Percentiles rank a stretch among this genome's conserved stretches.
Conservation (phyloP, 352 stramenopile genomes). For the Globisporangium cylindrosporum region DNA sequence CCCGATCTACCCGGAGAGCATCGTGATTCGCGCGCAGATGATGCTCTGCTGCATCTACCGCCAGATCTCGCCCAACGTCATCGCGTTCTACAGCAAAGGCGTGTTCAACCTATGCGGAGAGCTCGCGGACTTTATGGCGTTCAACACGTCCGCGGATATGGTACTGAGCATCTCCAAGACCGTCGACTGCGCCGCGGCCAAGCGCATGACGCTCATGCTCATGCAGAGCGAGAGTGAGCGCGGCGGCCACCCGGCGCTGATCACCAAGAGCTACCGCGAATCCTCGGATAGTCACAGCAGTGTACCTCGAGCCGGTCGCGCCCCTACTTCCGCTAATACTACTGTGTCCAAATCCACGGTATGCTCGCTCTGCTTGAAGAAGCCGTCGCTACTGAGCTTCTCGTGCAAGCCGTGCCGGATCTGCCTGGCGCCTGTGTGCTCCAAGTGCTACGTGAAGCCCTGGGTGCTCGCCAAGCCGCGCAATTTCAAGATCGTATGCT, state of each 20-base stretch:
- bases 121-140: slow-evolving; percentile 37
- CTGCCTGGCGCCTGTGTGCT: slow-evolving; percentile 36
- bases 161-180: slow-evolving; percentile 35
- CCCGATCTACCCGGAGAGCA: slow-evolving; percentile 28
- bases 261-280: not conserved
- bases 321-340: not conserved
- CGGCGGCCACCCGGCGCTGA: not conserved
- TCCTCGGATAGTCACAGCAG: not conserved
- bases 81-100: slow-evolving; percentile 52
- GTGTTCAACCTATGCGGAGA: slow-evolving; percentile 50
- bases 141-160: slow-evolving; percentile 38
- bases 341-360: not conserved
- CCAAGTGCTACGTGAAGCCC: slow-evolving; percentile 50
- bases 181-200: slow-evolving; percentile 35
- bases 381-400: slow-evolving; percentile 26
- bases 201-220: slow-evolving; percentile 40
- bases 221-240: slow-evolving; percentile 18
- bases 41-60: slow-evolving; percentile 64
- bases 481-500: slow-evolving; percentile 41
- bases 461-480: slow-evolving; percentile 32
- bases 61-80: slow-evolving; percentile 30
- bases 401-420: slow-evolving; percentile 34
- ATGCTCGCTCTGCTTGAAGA: slow-evolving; percentile 22
- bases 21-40: slow-evolving; percentile 40
- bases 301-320: not conserved